Base-by-base conservation (phyloP, 2,329 filamentous ascomycete genomes). In the Paecilomyces sp. region DNA sequence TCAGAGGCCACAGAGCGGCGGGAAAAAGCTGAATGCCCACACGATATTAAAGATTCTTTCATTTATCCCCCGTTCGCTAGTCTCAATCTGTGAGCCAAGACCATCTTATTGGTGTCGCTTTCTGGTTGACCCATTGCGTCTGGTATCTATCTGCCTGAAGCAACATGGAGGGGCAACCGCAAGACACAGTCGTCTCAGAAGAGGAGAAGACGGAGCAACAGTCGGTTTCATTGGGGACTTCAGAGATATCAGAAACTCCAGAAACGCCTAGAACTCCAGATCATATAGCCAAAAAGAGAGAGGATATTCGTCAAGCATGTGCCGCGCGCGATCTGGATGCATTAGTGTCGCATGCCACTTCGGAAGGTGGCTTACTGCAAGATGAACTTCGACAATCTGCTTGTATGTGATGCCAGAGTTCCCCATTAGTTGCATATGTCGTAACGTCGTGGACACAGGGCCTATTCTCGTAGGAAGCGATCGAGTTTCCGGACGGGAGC, bases 361-460 rank as follows among this genome's bases (percentile, higher is more conserved):
- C 85, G 1, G 76, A 79, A 57, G 88, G 86, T n/a, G 89, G 89
- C 18, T 82, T 91, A 63, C 70, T 91, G 59, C 82, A 80, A 22
- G 88, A 92, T 71, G 76, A 80, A 30, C 74, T 94, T 63, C 88
- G 92, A 65, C 83, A 84, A 69, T 78, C 80, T 73, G 91, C 90
- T 66, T 97, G 93, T 95, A 84, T 76, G 90, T 84, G 34, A 30
- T 41, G 36, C 54, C 34, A 9, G 28, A 15, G n/a, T 56, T 33
- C n/a, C 24, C 51, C 52, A 30, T 50, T 54, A 56, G 33, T 31
- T 30, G 53, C 24, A 28, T 54, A 30, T 47, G 57, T 58, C 64
- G 28, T 65, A 63, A 70, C 61, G 51, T 53, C 4, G 55, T 60
- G 57, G 53, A 58, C 50, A 63, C 47, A 82, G 80, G 80, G 80